Conservation (phyloP, 345 rosid species). For the Gossypium bickii region DNA sequence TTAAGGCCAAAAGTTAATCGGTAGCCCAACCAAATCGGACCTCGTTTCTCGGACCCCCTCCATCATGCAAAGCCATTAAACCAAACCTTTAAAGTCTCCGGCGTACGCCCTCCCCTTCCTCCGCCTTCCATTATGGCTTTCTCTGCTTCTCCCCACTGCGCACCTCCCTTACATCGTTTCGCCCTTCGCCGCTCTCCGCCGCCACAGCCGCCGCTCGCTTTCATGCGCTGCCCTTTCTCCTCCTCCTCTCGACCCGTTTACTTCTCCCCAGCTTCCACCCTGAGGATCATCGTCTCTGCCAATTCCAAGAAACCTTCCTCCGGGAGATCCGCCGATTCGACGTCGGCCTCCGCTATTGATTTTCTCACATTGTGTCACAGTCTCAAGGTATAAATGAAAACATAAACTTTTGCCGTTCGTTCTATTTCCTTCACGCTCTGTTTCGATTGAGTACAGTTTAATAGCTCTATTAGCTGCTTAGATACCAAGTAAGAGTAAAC, state of each 20-base stretch:
- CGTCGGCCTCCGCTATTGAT: conserved; percentile 63
- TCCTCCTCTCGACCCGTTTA: conserved; percentile 22
- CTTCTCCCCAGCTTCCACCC: conserved; percentile 24
- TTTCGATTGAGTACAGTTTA: background rate
- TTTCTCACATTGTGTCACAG: conserved; percentile 81
- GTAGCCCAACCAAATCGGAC: background rate
- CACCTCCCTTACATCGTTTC: conserved; percentile 31
- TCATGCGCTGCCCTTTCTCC: background rate
- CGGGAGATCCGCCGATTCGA: conserved; percentile 27
- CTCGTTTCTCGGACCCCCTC: background rate
- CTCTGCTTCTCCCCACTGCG: conserved; percentile 31
- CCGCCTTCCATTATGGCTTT: conserved; percentile 37
- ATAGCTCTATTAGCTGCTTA: background rate
- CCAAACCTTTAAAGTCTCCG: background rate
- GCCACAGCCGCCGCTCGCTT: conserved; percentile 21
- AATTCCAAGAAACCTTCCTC: conserved; percentile 39
- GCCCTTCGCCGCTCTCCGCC: conserved; percentile 28
- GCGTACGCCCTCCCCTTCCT: background rate
- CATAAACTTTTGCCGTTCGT: background rate
- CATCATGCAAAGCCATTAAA: background rate
- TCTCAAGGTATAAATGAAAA: conserved; percentile 54
- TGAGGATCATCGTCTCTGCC: conserved; percentile 40
- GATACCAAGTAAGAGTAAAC: background rate
- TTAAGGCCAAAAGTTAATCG: conserved; percentile 6
- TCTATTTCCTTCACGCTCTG: background rate